Percentiles rank a stretch among this genome's conserved stretches.
These are phyloP conservation scores for Chenopodium quinoa DNA, from an alignment of 148 eudicot species.

Conservation along the genomic window DNA sequence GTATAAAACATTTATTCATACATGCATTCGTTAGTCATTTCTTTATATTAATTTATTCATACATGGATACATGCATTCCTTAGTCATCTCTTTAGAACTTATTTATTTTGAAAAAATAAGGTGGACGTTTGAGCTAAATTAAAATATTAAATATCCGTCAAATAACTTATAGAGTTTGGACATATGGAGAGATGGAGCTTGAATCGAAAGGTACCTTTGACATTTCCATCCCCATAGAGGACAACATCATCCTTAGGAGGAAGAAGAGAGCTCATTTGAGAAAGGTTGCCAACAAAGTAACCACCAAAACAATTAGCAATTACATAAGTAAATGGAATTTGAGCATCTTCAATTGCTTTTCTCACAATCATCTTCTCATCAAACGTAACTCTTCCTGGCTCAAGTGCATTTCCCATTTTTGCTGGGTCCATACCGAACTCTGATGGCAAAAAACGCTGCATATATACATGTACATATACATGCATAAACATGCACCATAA, in stretches of 20 bases:
- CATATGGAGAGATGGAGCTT: too few species aligned
- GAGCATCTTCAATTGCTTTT: constrained; percentile 63
- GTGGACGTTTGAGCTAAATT: too few species aligned
- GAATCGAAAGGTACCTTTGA: constrained; percentile 46
- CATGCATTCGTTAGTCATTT: too few species aligned
- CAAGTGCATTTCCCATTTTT: constrained; percentile 58
- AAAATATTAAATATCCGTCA: too few species aligned
- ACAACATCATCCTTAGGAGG: constrained; percentile 54
- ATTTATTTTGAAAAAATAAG: too few species aligned
- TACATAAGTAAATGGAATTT: constrained; percentile 63
- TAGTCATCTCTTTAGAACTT: too few species aligned
- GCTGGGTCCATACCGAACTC: constrained; percentile 76
- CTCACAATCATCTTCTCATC: constrained; percentile 73
- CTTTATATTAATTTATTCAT: too few species aligned
- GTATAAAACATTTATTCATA: too few species aligned
- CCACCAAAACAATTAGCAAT: constrained; percentile 66
- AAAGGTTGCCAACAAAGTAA: constrained; percentile 59
- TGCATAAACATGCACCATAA: not conserved
- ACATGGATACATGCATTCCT: too few species aligned
- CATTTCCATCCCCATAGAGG: constrained; percentile 63
- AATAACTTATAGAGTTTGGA: too few species aligned
- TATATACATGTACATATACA: not conserved
- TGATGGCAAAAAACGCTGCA: constrained; percentile 74
- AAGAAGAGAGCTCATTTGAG: constrained; percentile 43
- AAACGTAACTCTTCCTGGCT: constrained; percentile 61